phyloP scores from a whole-genome alignment of 768 basidiomycete species.

The Suillus subaureus region DNA sequence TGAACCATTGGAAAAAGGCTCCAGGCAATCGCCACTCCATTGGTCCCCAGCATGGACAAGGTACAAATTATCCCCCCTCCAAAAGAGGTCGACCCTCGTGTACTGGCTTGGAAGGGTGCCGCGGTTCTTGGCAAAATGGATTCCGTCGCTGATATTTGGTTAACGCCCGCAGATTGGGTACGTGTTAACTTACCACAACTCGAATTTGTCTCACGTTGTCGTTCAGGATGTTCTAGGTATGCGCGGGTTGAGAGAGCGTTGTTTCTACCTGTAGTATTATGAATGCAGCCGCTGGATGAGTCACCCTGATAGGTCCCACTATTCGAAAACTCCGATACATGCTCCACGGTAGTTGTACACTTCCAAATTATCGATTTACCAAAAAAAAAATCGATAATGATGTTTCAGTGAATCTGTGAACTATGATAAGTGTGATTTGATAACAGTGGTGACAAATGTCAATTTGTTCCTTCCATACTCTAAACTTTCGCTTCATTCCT shows the following conservation, averaged over 20 bases:
- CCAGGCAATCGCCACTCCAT: constrained; percentile 81
- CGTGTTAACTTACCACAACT: constrained; percentile 21
- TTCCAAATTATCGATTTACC: not conserved
- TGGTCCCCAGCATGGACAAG: constrained; percentile 83
- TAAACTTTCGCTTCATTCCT: not conserved
- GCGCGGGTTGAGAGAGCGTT: constrained; percentile 79
- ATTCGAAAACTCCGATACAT: not conserved
- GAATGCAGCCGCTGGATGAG: not conserved
- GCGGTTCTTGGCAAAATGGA: constrained; percentile 93
- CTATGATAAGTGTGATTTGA: not conserved
- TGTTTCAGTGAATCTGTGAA: not conserved
- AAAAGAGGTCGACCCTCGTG: constrained; percentile 87
- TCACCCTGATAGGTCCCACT: not conserved
- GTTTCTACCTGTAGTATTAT: constrained; percentile 65
- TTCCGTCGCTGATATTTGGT: constrained; percentile 85
- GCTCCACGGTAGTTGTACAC: not conserved
- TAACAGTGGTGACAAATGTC: not conserved
- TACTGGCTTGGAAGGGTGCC: constrained; percentile 95
- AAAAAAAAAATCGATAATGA: not conserved
- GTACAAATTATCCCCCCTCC: constrained; percentile 94
- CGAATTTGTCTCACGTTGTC: constrained; percentile 5
- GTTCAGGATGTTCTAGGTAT: constrained; percentile 74
- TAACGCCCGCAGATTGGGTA: constrained; percentile 88
- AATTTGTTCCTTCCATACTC: not conserved
- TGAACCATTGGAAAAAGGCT: constrained; percentile 43